phyloP scores from a whole-genome alignment of 2,329 filamentous ascomycete species.

The Penicillium glabrum region DNA sequence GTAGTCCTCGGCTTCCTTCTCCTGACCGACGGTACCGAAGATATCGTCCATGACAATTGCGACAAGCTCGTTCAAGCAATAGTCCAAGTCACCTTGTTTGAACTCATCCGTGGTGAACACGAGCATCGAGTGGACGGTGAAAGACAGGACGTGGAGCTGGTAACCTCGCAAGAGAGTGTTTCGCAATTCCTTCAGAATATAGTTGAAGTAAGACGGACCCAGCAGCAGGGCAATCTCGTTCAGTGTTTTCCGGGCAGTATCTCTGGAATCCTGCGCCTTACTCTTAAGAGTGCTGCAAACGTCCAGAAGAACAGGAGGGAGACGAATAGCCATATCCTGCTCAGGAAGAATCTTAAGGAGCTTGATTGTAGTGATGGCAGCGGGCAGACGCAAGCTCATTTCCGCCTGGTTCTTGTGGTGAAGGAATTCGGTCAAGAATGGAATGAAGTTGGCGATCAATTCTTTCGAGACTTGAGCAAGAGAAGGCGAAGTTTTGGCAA shows the following conservation, averaged over 20 bases:
- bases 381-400: slow-evolving; percentile 87
- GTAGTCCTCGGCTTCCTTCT: slow-evolving; percentile 97
- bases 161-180: slow-evolving; percentile 82
- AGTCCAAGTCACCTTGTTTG: slow-evolving; percentile 80
- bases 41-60: slow-evolving; percentile 95
- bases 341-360: slow-evolving; percentile 77
- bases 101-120: slow-evolving; percentile 72
- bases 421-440: slow-evolving; percentile 77
- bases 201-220: slow-evolving; percentile 80
- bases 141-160: slow-evolving; percentile 92
- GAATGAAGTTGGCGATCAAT: slow-evolving; percentile 72
- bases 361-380: slow-evolving; percentile 86
- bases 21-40: slow-evolving; percentile 86
- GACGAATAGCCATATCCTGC: slow-evolving; percentile 67
- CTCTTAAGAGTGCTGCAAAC: slow-evolving; percentile 91
- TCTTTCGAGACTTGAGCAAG: slow-evolving; percentile 69
- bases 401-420: slow-evolving; percentile 94
- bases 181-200: slow-evolving; percentile 88
- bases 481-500: slow-evolving; percentile 67
- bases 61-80: slow-evolving; percentile 77
- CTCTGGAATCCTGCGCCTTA: slow-evolving; percentile 81
- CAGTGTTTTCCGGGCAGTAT: slow-evolving; percentile 86
- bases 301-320: slow-evolving; percentile 84
- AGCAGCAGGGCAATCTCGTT: slow-evolving; percentile 78
- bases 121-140: slow-evolving; percentile 88